A percentile compares a stretch with the other conserved stretches of the same genome.
These are phyloP conservation scores for Suhomyces bokatorum DNA, from an alignment of 1,139 yeast genomes.

Conservation along the genomic window DNA sequence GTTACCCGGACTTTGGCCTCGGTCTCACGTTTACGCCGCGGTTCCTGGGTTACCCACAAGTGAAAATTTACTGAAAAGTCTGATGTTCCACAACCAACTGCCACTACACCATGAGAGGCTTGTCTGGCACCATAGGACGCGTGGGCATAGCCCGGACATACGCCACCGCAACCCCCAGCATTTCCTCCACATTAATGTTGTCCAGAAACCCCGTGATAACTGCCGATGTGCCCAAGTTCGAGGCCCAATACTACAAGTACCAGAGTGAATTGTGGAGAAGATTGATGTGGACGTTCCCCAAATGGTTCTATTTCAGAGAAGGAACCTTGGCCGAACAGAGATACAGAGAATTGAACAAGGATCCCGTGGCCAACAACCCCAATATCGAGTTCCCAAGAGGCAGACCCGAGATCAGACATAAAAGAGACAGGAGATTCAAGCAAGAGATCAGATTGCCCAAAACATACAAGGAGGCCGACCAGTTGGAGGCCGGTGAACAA, in stretches of 20 bases:
- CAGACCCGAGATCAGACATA: conserved; percentile 80
- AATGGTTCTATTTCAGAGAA: conserved; percentile 85
- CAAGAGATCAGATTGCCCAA: conserved; percentile 75
- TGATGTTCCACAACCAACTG: conserved; percentile 1
- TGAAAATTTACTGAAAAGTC: conserved; percentile 14
- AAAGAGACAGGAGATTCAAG: conserved; percentile 83
- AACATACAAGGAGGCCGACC: conserved; percentile 44
- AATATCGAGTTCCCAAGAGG: conserved; percentile 81
- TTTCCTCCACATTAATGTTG: conserved; percentile 52
- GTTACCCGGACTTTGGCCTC: conserved; percentile 8
- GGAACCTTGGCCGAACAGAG: conserved; percentile 89
- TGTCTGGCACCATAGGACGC: conserved; percentile 10
- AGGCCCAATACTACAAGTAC: conserved; percentile 73
- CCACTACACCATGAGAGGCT: conserved; percentile 13
- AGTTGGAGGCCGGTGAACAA: conserved; percentile 28
- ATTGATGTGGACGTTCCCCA: conserved; percentile 97
- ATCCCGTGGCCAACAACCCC: conserved; percentile 71
- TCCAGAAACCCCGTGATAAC: conserved; percentile 85
- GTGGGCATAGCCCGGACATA: conserved; percentile 13
- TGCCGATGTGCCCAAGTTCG: conserved; percentile 72
- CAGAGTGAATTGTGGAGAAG: conserved; percentile 85
- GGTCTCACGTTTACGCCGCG: conserved; percentile 3
- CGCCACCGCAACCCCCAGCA: conserved; percentile 11
- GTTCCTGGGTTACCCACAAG: conserved; percentile 9
- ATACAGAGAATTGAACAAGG: conserved; percentile 71